Base-by-base conservation (phyloP, 73 alveolate genomes). In the Paramecium tetraurelia region DNA sequence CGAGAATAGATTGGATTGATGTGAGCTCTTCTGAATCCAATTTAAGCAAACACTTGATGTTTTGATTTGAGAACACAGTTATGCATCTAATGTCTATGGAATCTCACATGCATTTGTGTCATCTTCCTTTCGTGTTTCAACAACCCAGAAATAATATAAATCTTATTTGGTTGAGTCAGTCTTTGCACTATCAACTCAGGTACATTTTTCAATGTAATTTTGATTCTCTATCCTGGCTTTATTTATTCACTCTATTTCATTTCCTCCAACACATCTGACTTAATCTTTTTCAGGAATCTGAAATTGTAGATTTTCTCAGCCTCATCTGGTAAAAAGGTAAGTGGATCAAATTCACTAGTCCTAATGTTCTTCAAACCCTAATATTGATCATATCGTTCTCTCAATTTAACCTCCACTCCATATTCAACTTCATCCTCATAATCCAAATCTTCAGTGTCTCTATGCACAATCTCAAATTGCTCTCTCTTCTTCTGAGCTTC, bases 321-420 rank as follows among this genome's bases (percentile, higher is more conserved):
- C 92, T 96, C 99, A 85, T 94, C 96, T 14, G 99, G 99, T 8
- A 99, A 96, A 77, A 98, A 97, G 71, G 96, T 99, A 86, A 94
- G 97, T 4, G 99, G 99, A 93, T 99, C 99, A 99, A 99, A 99
- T 31, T 96, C 94, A 38, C 99, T 97, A 68, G 99, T 98, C 69
- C 98, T 97, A 87, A 99, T 95, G 57, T 99, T 98, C 68, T 98
- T 99, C 48, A 99, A 93, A 11, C 99, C 99, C 46, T 99, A 72
- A 95, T 98, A 99, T 93, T 97, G 95, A 41, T 93, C 95, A 2
- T 92, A 77, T 92, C 93, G 58, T 22, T 92, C 95, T 57, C 93
- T 92, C 88, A 83, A 48, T 29, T 85, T 92, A 8, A 59, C 75
- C 10, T 83, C 68, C 18, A 86, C 84, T 11, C 69, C 59, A 59